These are phyloP conservation scores for Diplosphaera chodatii DNA, from an alignment of 139 green algal species.

Conservation along the genomic window DNA sequence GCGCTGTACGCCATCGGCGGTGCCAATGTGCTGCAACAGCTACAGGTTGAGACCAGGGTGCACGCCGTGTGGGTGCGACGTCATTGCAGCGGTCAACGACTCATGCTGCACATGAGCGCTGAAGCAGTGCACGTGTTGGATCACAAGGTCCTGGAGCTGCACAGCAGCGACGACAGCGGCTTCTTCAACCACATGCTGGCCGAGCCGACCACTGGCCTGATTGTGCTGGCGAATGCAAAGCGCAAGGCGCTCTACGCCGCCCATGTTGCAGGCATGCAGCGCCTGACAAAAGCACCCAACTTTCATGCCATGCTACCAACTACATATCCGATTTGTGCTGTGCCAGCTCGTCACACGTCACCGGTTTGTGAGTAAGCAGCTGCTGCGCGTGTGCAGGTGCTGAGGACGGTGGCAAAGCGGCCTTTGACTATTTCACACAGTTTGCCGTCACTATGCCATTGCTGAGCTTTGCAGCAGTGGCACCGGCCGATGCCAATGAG, in stretches of 20 bases:
- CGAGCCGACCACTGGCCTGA: conserved; percentile 29
- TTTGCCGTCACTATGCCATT: conserved; percentile 73
- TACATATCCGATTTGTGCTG: too few species aligned
- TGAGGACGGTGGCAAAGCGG: not conserved
- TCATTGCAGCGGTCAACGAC: too few species aligned
- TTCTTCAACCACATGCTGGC: conserved; percentile 55
- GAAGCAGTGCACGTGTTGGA: too few species aligned
- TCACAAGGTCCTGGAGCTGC: conserved; percentile 13
- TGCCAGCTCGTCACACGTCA: too few species aligned
- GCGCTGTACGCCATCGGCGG: conserved; percentile 39
- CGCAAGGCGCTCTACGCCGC: conserved; percentile 63
- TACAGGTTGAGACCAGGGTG: not conserved
- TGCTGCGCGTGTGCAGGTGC: not conserved
- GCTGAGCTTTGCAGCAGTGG: conserved; percentile 50
- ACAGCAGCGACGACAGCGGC: conserved; percentile 3
- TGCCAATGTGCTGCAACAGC: not conserved
- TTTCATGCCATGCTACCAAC: not conserved
- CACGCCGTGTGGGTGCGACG: too few species aligned
- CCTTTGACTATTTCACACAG: conserved; percentile 58
- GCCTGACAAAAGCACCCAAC: too few species aligned
- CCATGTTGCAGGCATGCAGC: conserved; percentile 25
- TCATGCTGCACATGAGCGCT: too few species aligned
- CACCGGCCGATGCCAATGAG: too few species aligned
- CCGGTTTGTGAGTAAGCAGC: too few species aligned
- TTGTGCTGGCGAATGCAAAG: conserved; percentile 72